Evolutionary conservation across 1,284 basidiomycete genomes (phyloP).

Genomic region (Leccinum pallidistipes): DNA sequence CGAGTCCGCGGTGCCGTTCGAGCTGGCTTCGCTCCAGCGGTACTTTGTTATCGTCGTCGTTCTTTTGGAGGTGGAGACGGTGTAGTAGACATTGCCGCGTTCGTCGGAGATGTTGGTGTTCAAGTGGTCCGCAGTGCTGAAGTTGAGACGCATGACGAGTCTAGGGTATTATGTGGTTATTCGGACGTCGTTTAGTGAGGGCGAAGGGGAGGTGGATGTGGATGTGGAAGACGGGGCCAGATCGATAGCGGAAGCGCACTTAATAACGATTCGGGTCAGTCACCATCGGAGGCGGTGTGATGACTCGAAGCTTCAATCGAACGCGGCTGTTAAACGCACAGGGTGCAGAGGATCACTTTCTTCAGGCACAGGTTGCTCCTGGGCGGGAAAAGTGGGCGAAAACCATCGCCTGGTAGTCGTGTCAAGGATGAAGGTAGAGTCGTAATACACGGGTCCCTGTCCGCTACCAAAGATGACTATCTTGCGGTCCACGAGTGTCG

Average conservation of each 20-base stretch:
- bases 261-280: background rate
- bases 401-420: slow-evolving; percentile 72
- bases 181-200: background rate
- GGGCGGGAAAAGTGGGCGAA: slow-evolving; percentile 43
- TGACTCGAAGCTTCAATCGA: too few species aligned
- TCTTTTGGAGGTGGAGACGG: slow-evolving; percentile 24
- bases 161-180: background rate
- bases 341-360: slow-evolving; percentile 39
- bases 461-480: slow-evolving; percentile 88
- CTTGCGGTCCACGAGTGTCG: slow-evolving; percentile 80
- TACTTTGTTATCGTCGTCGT: slow-evolving; percentile 31
- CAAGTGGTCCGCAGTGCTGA: slow-evolving; percentile 20
- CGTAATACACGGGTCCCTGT: slow-evolving; percentile 74
- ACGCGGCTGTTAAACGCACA: slow-evolving; percentile 33
- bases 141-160: slow-evolving; percentile 19
- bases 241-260: background rate
- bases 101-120: slow-evolving; percentile 29
- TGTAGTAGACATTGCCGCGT: slow-evolving; percentile 23
- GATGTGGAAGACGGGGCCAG: background rate
- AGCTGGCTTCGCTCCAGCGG: slow-evolving; percentile 10
- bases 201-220: too few species aligned
- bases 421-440: slow-evolving; percentile 81
- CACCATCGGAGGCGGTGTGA: too few species aligned
- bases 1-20: slow-evolving; percentile 3
- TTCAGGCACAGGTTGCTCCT: slow-evolving; percentile 8